Percentiles rank a stretch among this genome's conserved stretches.
phyloP scores from a whole-genome alignment of 176 grass and related monocot genomes.

The Themeda triandra region DNA sequence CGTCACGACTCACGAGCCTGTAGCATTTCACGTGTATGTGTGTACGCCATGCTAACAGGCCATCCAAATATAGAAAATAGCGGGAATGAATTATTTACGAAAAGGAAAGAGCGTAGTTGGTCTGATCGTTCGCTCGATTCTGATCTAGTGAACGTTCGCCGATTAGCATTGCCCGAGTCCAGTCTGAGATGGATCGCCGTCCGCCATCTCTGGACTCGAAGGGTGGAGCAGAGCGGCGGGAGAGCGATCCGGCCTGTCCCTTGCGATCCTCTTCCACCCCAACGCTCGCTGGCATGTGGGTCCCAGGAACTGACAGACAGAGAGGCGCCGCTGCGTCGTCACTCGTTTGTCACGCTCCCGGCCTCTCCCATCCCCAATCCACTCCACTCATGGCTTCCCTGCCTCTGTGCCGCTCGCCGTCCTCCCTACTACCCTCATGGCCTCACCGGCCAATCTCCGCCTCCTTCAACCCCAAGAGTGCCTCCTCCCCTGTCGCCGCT shows the following conservation, averaged over 20 bases:
- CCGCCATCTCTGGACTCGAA: not conserved
- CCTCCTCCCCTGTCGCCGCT: slow-evolving; percentile 3
- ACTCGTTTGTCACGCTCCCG: not conserved
- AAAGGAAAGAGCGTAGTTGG: too few species aligned
- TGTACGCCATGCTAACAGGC: too few species aligned
- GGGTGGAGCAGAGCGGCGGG: slow-evolving; percentile 21
- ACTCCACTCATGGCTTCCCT: slow-evolving; percentile 51
- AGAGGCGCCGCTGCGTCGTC: not conserved
- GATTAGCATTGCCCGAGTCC: too few species aligned
- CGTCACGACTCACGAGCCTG: too few species aligned
- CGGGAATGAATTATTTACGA: too few species aligned
- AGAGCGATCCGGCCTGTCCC: not conserved
- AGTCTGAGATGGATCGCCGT: too few species aligned
- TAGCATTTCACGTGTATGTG: too few species aligned
- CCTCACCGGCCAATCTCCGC: slow-evolving; percentile 37
- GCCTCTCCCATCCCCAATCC: slow-evolving; percentile 28
- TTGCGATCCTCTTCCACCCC: not conserved
- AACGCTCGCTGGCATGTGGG: not conserved
- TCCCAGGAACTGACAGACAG: slow-evolving; percentile 7
- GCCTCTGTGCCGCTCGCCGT: slow-evolving; percentile 30
- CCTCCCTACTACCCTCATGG: slow-evolving; percentile 42
- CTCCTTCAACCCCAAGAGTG: slow-evolving; percentile 31
- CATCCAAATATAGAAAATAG: too few species aligned
- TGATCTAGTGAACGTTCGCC: too few species aligned
- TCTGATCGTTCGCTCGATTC: too few species aligned